These are phyloP conservation scores for Hypoxylon sp. DNA, from an alignment of 2,329 filamentous ascomycete species.

Conservation along the genomic window DNA sequence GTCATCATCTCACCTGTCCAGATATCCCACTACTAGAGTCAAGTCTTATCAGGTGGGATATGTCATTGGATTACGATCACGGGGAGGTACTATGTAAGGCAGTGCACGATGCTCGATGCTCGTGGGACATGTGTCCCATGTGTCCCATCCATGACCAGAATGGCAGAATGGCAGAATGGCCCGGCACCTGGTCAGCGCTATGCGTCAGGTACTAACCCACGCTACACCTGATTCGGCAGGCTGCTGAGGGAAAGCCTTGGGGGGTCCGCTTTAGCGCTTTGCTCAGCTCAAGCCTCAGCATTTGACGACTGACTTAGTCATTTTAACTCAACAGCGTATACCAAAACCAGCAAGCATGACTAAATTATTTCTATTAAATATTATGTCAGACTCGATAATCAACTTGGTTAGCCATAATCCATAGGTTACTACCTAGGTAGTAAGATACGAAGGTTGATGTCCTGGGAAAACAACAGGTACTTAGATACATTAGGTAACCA, in stretches of 20 bases:
- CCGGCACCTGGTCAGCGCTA: constrained; percentile 19
- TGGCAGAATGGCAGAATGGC: too few species aligned
- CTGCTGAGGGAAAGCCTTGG: constrained; percentile 3
- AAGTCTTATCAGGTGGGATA: constrained; percentile 6
- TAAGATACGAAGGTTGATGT: too few species aligned
- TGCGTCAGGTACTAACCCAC: constrained; percentile 22
- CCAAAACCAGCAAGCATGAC: too few species aligned
- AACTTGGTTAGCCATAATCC: too few species aligned
- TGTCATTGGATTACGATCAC: constrained; percentile 25
- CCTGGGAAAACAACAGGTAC: too few species aligned
- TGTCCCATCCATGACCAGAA: constrained; percentile 21
- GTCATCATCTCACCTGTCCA: constrained; percentile 3
- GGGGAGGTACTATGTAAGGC: too few species aligned
- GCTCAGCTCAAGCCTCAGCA: constrained; percentile 4
- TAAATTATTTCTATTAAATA: too few species aligned
- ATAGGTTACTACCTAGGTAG: too few species aligned
- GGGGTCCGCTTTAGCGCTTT: not conserved
- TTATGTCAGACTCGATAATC: too few species aligned
- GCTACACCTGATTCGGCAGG: constrained; percentile 22
- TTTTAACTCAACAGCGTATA: too few species aligned
- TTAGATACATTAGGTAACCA: too few species aligned
- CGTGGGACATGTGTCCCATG: constrained; percentile 22
- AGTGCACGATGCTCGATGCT: constrained; percentile 12
- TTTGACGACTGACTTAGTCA: too few species aligned
- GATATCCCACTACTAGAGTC: constrained; percentile 4